phyloP scores from a whole-genome alignment of 805 yeast genomes.

The Wickerhamiella brachini region DNA sequence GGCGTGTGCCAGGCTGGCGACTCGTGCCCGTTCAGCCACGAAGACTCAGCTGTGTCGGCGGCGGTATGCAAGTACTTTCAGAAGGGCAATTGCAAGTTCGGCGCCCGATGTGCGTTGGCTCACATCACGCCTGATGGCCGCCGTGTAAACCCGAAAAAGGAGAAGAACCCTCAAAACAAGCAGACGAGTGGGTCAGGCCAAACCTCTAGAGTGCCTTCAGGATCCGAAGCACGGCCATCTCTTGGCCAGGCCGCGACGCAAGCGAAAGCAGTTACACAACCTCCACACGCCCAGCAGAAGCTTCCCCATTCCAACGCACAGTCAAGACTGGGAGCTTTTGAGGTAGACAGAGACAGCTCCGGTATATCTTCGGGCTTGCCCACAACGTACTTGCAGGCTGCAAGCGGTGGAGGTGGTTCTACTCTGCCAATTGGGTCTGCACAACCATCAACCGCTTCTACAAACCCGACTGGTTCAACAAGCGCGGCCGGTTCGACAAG shows the following conservation, averaged over 20 bases:
- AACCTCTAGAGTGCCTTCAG: neutral
- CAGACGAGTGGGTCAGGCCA: neutral
- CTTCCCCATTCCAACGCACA: neutral
- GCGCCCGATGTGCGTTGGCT: conserved; percentile 85
- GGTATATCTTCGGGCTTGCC: neutral
- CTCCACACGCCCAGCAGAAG: neutral
- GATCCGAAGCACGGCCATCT: neutral
- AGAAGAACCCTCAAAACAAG: conserved; percentile 4
- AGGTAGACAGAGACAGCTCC: neutral
- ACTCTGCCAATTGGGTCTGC: neutral
- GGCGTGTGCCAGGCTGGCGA: conserved; percentile 93
- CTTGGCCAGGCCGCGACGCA: neutral
- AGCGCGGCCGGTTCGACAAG: too few species aligned
- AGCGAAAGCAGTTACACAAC: neutral
- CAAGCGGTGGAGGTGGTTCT: neutral
- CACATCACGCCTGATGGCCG: conserved; percentile 83
- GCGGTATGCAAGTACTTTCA: conserved; percentile 84
- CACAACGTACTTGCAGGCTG: neutral
- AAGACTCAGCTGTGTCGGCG: conserved; percentile 28
- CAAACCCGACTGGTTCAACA: neutral
- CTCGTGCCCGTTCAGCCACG: conserved; percentile 84
- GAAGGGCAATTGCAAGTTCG: conserved; percentile 94
- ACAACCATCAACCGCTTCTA: neutral
- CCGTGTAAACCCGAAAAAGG: conserved; percentile 37
- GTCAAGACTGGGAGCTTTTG: neutral